These are phyloP conservation scores for Hypoxylon sp. DNA, from an alignment of 2,329 filamentous ascomycete species.

Conservation along the genomic window DNA sequence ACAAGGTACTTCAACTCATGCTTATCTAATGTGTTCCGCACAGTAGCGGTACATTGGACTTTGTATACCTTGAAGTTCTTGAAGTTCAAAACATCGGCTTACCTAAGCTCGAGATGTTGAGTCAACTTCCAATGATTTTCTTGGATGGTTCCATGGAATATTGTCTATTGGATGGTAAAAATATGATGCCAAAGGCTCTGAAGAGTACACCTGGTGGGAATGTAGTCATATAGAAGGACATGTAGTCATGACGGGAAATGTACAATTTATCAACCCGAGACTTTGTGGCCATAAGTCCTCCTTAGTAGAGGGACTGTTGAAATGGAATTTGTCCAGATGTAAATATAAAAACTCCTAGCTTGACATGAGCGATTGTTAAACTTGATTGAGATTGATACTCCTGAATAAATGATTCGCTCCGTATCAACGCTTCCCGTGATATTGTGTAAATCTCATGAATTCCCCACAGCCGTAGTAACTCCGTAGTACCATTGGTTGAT, in stretches of 20 bases:
- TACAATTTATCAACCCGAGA: background rate
- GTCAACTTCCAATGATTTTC: background rate
- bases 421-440: background rate
- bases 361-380: background rate
- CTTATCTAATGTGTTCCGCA: background rate
- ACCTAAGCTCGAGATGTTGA: background rate
- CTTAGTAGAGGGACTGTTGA: background rate
- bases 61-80: background rate
- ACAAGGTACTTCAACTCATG: background rate
- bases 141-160: background rate
- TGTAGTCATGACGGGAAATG: background rate
- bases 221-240: background rate
- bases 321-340: background rate
- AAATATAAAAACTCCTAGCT: background rate
- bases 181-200: background rate
- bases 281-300: background rate
- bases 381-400: background rate
- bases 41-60: background rate
- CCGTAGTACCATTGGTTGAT: constrained; percentile 3
- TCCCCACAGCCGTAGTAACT: constrained; percentile 13
- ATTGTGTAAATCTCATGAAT: constrained; percentile 3
- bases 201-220: background rate
- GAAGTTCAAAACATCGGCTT: background rate
- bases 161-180: background rate
- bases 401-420: background rate